Base-by-base conservation (phyloP, 75 land plant genomes). In the Adiantum capillusveneris region DNA sequence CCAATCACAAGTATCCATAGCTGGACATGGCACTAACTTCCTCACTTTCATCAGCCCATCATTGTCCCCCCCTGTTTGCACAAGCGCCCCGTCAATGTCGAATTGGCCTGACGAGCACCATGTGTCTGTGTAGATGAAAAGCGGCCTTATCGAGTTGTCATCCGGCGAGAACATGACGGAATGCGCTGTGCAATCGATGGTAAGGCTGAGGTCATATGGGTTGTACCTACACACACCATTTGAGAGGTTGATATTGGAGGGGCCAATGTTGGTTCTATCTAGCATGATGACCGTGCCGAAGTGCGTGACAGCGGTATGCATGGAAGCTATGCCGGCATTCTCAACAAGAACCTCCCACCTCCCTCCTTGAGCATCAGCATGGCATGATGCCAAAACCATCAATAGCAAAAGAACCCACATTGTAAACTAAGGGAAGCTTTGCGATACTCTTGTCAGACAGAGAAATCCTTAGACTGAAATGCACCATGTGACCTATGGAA, bases 91-190 rank as follows among this genome's bases (percentile, higher is more conserved):
- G 58, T 81, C 68, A 28, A 83, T 57, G 28, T 69, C 58, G 63
- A 81, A 68, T 65, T 78, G 82, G 19, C 83, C 84, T 30, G 84
- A 81, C 49, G 83, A 79, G 79, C 84, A 81, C 84, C 84, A 81
- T 14, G 84, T 80, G 53, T 81, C 84, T 26, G 83, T 74, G 20
- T 52, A 55, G 49, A 81, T 55, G 56, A 34, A 44, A 50, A 81
- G 67, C 2, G 84, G 84, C 7, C 84, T 65, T 21, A 81, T 49
- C 30, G 31, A 22, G 56, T 62, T 52, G 43, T 53, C 51, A 62
- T 56, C 48, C 36, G 79, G 82, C 56, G 74, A 54, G 68, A 56
- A 75, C 22, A 74, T 46, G 44, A 68, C 83, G 22, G 84, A 81
- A 57, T 81, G 84, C 49, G 84, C 84, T 31, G 65, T 66, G 59